Evolutionary conservation across 495 filamentous ascomycete species (phyloP).

Genomic region (Gamarada debralockiae): DNA sequence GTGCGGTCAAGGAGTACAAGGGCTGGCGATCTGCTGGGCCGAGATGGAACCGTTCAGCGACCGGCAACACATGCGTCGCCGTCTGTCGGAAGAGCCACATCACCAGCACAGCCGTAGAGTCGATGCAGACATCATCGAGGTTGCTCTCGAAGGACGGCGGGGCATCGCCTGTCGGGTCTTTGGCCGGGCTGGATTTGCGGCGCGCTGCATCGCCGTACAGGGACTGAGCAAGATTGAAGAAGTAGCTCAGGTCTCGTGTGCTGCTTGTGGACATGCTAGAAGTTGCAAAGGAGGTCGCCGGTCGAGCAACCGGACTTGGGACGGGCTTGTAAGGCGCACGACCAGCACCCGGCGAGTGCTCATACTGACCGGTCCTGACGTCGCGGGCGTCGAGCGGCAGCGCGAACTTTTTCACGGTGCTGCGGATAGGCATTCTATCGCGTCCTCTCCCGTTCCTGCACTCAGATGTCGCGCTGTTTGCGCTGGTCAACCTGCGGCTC

Average conservation of each 20-base stretch:
- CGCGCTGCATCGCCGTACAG: constrained; percentile 1
- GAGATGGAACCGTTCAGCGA: constrained; percentile 6
- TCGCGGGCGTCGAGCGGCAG: too few relatives aligned
- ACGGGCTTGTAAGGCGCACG: constrained; percentile 4
- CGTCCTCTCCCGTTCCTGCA: too few relatives aligned
- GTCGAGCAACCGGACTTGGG: not conserved
- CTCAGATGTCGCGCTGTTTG: too few relatives aligned
- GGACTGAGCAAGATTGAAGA: constrained; percentile 4
- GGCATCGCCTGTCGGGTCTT: not conserved
- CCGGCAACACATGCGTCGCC: not conserved
- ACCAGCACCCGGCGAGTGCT: too few relatives aligned
- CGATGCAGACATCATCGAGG: constrained; percentile 1
- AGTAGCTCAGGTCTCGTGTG: constrained; percentile 10
- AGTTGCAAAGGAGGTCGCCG: not conserved
- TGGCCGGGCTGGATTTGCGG: not conserved
- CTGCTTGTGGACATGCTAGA: not conserved
- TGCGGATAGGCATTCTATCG: too few relatives aligned
- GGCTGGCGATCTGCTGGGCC: not conserved
- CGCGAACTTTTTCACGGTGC: too few relatives aligned
- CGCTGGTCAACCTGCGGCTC: too few relatives aligned
- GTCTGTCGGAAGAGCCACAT: constrained; percentile 6
- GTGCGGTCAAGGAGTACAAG: constrained; percentile 3
- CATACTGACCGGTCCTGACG: too few relatives aligned
- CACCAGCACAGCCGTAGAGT: constrained; percentile 3
- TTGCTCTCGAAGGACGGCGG: constrained; percentile 4